Conservation (phyloP, 2,329 filamentous ascomycete species). For the Aspergillus alliaceus region DNA sequence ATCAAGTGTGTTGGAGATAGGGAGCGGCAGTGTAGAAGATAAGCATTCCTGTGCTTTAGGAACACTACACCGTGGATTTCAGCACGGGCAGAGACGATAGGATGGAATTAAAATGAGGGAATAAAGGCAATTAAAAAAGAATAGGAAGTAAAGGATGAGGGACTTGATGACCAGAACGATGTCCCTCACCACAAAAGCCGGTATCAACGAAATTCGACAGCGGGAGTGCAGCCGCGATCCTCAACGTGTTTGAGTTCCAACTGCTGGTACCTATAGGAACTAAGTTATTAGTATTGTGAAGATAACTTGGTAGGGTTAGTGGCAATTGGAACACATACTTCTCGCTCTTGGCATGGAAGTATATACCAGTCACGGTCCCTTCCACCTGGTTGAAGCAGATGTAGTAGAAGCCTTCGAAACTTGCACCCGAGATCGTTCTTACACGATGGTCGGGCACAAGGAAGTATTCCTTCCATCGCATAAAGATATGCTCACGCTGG, state of each 20-base stretch:
- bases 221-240: constrained; percentile 77
- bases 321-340: constrained; percentile 63
- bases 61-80: background rate
- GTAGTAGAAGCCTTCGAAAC: constrained; percentile 98
- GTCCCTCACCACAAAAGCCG: background rate
- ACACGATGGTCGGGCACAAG: constrained; percentile 93
- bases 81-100: background rate
- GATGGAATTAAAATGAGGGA: background rate
- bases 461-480: constrained; percentile 99
- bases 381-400: constrained; percentile 95
- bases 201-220: constrained; percentile 80
- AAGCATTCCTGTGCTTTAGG: constrained; percentile 1
- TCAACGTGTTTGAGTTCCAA: constrained; percentile 86
- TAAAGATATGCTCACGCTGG: constrained; percentile 87
- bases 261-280: constrained; percentile 74
- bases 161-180: background rate
- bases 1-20: background rate
- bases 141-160: background rate
- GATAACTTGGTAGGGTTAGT: background rate
- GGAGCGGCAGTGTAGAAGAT: background rate
- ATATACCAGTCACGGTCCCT: constrained; percentile 87
- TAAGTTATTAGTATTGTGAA: constrained; percentile 13
- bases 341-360: constrained; percentile 97
- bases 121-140: background rate
- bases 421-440: constrained; percentile 85